Evolutionary conservation across 352 stramenopile genomes (phyloP).

Genomic region (Pythium folliculosum): DNA sequence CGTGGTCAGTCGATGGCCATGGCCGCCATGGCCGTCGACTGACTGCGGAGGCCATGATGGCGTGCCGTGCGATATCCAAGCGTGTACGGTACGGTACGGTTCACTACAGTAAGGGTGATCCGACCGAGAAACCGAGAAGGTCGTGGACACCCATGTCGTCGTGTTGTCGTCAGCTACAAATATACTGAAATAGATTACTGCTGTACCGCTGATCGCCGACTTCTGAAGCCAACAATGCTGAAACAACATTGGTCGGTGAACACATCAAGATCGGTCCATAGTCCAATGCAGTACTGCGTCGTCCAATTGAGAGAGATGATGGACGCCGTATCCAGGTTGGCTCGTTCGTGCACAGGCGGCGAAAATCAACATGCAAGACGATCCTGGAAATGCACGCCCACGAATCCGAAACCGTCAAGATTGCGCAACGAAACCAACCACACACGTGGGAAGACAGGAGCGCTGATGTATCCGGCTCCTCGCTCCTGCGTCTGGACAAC

Average conservation of each 20-base stretch:
- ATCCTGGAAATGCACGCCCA: neutral
- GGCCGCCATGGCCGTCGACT: no score
- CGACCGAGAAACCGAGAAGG: neutral
- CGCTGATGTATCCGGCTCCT: neutral
- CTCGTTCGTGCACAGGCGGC: slow-evolving; percentile 18
- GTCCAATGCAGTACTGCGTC: neutral
- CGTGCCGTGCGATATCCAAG: neutral
- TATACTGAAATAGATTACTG: neutral
- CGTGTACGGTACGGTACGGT: neutral
- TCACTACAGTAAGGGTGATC: neutral
- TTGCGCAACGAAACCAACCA: slow-evolving; percentile 8
- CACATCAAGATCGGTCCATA: neutral
- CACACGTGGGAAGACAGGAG: neutral
- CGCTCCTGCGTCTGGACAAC: neutral
- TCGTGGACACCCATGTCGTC: neutral
- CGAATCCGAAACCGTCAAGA: slow-evolving; percentile 5
- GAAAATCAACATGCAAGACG: neutral
- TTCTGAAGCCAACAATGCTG: slow-evolving; percentile 4
- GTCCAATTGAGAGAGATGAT: slow-evolving; percentile 1
- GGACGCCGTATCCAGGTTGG: neutral
- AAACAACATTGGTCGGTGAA: neutral
- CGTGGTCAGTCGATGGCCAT: neutral
- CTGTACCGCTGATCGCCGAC: neutral
- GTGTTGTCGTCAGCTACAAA: neutral
- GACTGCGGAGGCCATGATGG: no score